Evolutionary conservation across 2,329 filamentous ascomycete genomes (phyloP), one percentile per base, ranked within the genome.

Genomic region (Chaetothyriales sp.): DNA sequence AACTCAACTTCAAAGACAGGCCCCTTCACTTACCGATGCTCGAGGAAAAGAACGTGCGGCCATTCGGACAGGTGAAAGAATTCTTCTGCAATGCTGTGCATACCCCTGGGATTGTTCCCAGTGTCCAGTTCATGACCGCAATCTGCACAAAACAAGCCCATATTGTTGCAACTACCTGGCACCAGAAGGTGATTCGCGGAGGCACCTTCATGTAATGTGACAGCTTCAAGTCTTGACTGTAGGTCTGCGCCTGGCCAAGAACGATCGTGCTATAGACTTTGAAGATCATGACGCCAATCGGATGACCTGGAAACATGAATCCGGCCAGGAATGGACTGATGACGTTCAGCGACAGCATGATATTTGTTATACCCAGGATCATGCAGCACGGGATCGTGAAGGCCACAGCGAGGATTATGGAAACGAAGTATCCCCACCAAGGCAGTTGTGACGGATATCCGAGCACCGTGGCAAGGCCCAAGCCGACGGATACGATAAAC

Each of bases 381-480:
- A 73, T 72, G 40, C 80, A 80, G 1, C 68, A 72, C 49, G 73
- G 69, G 55, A 75, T 70, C 57, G 73, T 71, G 63, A 84, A 86
- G 7, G 73, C 66, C 51, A 79, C 77, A 0, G 82, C 77, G 53
- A 87, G 81, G 49, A 74, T 67, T 2, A 87, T 73, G 2, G 83
- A 75, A 5, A 88, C 66, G 45, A 87, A 64, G 59, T 86, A 86
- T 0, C 79, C 78, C 83, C 83, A 88, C 82, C 82, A 86, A 1
- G 74, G 73, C 54, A 86, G 69, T 55, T 85, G 81, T 2, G 85
- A 86, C 0, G 79, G 77, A 60, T 80, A 86, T 1, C 67, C 73
- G 4, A 73, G 62, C 1, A 67, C 64, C 1, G 72, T 67, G 19
- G 67, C 66, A 44, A 69, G 61, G 47, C 65, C 72, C 63, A 84